These are phyloP conservation scores for Trichoderma semiorbis DNA, from an alignment of 2,329 filamentous ascomycete genomes.

Conservation along the genomic window DNA sequence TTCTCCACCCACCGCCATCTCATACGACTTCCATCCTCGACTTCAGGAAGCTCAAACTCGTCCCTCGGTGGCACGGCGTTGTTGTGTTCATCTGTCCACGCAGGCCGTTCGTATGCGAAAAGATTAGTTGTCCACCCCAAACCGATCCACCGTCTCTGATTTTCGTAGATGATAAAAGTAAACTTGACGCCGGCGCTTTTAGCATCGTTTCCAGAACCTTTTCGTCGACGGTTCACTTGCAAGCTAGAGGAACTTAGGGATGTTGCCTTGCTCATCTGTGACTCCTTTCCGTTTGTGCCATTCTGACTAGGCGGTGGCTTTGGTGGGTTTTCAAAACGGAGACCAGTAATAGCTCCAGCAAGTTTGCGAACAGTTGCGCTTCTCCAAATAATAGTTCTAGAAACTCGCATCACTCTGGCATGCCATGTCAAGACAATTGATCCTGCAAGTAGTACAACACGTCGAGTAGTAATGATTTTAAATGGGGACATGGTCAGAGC, in stretches of 20 bases:
- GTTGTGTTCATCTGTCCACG: conserved; percentile 96
- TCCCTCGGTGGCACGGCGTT: conserved; percentile 75
- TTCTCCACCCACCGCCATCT: conserved; percentile 76
- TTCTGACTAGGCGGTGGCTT: conserved; percentile 26
- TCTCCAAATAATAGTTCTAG: conserved; percentile 85
- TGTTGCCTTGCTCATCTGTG: conserved; percentile 43
- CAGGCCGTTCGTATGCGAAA: conserved; percentile 81
- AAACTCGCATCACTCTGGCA: conserved; percentile 78
- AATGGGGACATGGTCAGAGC: conserved; percentile 76
- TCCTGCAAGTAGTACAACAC: conserved; percentile 80
- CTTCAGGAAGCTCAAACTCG: conserved; percentile 59
- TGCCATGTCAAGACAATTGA: conserved; percentile 91
- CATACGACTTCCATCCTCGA: conserved; percentile 57
- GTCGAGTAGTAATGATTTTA: conserved; percentile 79
- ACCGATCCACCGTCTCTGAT: conserved; percentile 91
- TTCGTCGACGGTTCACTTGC: conserved; percentile 27
- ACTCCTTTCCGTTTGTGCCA: conserved; percentile 31
- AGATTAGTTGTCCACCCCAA: conserved; percentile 92
- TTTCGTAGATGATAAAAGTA: conserved; percentile 95
- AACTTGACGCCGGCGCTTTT: conserved; percentile 82
- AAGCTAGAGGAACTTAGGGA: conserved; percentile 24
- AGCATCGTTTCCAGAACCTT: conserved; percentile 33
- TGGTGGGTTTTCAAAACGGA: conserved; percentile 61
- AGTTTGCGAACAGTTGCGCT: conserved; percentile 70
- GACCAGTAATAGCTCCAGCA: conserved; percentile 72